phyloP scores from a whole-genome alignment of 164 flowering plant species.

The Liquidambar formosana region DNA sequence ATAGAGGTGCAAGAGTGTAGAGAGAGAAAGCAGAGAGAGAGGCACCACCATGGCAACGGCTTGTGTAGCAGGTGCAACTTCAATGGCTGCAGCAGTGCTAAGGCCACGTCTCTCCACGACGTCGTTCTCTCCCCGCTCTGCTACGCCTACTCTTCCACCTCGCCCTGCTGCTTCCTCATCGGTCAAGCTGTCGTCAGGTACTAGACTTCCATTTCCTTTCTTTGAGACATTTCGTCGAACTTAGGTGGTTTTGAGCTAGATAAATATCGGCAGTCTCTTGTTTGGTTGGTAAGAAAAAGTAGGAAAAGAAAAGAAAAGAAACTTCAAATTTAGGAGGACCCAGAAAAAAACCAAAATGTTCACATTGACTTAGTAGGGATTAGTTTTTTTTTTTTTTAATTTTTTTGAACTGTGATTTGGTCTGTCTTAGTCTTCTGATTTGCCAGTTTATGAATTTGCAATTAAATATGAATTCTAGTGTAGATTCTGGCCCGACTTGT shows the following conservation, averaged over 20 bases:
- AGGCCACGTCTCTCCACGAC: slow-evolving; percentile 35
- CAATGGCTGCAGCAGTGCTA: slow-evolving; percentile 46
- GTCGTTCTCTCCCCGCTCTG: slow-evolving; percentile 29
- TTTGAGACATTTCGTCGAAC: not conserved
- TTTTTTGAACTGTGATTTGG: no score
- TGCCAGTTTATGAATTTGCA: not conserved
- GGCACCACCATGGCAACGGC: slow-evolving; percentile 37
- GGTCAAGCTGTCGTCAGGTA: slow-evolving; percentile 34
- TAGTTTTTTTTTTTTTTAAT: no score
- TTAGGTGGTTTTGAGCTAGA: not conserved
- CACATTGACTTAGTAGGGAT: no score
- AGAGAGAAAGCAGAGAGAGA: not conserved
- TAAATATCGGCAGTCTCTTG: not conserved
- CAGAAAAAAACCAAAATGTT: no score
- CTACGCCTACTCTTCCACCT: slow-evolving; percentile 42
- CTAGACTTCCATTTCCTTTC: not conserved
- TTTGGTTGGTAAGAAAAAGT: not conserved
- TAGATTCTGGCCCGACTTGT: not conserved
- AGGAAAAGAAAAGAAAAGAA: not conserved
- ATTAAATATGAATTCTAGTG: not conserved
- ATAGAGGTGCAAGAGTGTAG: not conserved
- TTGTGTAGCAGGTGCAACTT: slow-evolving; percentile 33
- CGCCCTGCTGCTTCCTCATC: slow-evolving; percentile 24
- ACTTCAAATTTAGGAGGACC: not conserved
- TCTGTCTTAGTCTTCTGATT: not conserved